phyloP scores from a whole-genome alignment of 1,284 basidiomycete genomes.

The Ganoderma meredithae region DNA sequence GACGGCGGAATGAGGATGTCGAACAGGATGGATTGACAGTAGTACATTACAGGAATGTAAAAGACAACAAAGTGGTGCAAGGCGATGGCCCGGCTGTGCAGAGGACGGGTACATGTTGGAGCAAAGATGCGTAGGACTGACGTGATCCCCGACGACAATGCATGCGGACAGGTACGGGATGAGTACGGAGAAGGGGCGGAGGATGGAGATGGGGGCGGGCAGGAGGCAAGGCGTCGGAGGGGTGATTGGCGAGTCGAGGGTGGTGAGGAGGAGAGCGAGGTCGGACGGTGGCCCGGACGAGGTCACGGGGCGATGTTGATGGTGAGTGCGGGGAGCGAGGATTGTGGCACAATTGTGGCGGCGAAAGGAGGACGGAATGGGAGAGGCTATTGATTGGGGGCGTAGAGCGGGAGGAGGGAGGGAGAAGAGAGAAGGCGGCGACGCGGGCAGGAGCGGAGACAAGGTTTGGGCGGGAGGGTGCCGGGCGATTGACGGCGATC shows the following conservation, averaged over 20 bases:
- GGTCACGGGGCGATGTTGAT: slow-evolving; percentile 4
- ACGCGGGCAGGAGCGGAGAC: background rate
- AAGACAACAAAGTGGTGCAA: background rate
- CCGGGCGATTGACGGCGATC: slow-evolving; percentile 11
- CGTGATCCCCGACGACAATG: background rate
- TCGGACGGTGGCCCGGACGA: slow-evolving; percentile 14
- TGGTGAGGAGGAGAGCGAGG: slow-evolving; percentile 3
- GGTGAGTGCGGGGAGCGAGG: background rate
- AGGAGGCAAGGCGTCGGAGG: slow-evolving; percentile 9
- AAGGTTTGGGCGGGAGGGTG: background rate
- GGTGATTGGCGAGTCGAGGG: slow-evolving; percentile 9
- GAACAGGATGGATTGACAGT: background rate
- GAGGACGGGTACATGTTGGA: background rate
- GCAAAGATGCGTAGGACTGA: background rate
- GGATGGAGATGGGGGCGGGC: background rate
- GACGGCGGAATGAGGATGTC: background rate
- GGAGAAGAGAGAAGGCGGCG: background rate
- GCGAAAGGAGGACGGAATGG: background rate
- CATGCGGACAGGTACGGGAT: background rate
- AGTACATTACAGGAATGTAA: background rate
- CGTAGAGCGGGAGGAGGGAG: slow-evolving; percentile 1
- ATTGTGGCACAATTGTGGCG: background rate
- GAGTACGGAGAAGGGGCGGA: background rate
- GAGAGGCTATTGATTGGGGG: background rate
- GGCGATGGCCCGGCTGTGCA: background rate